Conservation (phyloP, 208 protist genomes). For the Leishmania lainsoni region DNA sequence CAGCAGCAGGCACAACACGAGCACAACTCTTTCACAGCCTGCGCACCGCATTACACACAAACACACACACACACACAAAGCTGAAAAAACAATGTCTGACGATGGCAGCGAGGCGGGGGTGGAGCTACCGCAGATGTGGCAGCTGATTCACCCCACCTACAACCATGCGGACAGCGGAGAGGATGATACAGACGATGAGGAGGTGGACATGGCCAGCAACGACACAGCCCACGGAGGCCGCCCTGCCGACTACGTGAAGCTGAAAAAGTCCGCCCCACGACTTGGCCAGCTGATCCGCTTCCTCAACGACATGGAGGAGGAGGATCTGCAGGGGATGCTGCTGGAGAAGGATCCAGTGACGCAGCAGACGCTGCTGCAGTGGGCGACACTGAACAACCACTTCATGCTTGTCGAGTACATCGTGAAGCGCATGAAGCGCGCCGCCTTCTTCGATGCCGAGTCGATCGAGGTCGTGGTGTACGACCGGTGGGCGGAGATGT, state of each 20-base stretch:
- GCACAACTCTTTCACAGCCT: neutral
- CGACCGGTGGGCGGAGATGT: slow-evolving; percentile 87
- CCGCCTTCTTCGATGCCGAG: slow-evolving; percentile 82
- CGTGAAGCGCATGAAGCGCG: slow-evolving; percentile 72
- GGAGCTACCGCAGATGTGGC: slow-evolving; percentile 79
- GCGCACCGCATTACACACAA: neutral
- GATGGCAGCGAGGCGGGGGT: slow-evolving; percentile 49
- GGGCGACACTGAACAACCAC: slow-evolving; percentile 83
- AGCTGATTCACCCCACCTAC: slow-evolving; percentile 76
- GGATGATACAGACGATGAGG: slow-evolving; percentile 50
- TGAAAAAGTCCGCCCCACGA: slow-evolving; percentile 62
- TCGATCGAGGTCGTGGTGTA: slow-evolving; percentile 76
- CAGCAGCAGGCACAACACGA: neutral
- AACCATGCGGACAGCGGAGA: slow-evolving; percentile 34
- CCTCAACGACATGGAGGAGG: slow-evolving; percentile 85
- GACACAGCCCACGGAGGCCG: slow-evolving; percentile 16
- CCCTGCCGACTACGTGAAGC: slow-evolving; percentile 65
- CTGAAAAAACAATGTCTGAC: slow-evolving; percentile 48
- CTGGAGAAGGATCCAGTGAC: slow-evolving; percentile 85
- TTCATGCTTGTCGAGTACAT: slow-evolving; percentile 89
- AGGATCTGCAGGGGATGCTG: slow-evolving; percentile 73
- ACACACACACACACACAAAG: slow-evolving; percentile 10
- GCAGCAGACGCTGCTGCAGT: slow-evolving; percentile 85
- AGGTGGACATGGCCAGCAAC: slow-evolving; percentile 23
- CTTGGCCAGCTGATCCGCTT: slow-evolving; percentile 75